phyloP scores from a whole-genome alignment of 768 basidiomycete genomes.

The Collybiopsis confluens region DNA sequence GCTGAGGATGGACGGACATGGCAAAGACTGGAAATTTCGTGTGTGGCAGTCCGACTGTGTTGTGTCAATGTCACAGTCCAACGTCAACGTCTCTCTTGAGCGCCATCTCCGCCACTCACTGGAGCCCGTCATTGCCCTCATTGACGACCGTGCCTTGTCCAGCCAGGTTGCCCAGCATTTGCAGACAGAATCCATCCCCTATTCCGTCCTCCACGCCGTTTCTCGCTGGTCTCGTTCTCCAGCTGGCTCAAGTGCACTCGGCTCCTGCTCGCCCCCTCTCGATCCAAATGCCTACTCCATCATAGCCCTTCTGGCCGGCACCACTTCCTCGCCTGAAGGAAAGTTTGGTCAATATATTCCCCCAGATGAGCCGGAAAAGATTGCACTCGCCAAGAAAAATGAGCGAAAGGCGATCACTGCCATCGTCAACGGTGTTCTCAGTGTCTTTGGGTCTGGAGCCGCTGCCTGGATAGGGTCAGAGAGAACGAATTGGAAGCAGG shows the following conservation, averaged over 20 bases:
- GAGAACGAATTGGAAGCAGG: conserved; percentile 57
- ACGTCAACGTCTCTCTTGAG: conserved; percentile 65
- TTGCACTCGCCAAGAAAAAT: conserved; percentile 39
- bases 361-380: conserved; percentile 42
- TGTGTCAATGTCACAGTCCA: conserved; percentile 10
- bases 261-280: conserved; percentile 33
- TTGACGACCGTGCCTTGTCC: conserved; percentile 44
- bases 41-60: no score
- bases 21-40: background rate
- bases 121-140: conserved; percentile 29
- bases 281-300: conserved; percentile 58
- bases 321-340: conserved; percentile 73
- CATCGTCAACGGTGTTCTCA: conserved; percentile 68
- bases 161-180: conserved; percentile 37
- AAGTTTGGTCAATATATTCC: conserved; percentile 53
- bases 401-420: conserved; percentile 68
- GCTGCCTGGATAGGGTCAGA: conserved; percentile 74
- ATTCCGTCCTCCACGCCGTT: conserved; percentile 51
- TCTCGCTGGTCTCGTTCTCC: conserved; percentile 66
- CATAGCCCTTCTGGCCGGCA: conserved; percentile 73
- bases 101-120: conserved; percentile 53
- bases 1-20: background rate
- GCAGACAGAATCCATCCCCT: conserved; percentile 48
- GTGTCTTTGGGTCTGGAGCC: conserved; percentile 59
- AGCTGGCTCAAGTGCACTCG: conserved; percentile 35